Evolutionary conservation across 2,329 filamentous ascomycete genomes (phyloP).

Genomic region (Fusarium paranaense): DNA sequence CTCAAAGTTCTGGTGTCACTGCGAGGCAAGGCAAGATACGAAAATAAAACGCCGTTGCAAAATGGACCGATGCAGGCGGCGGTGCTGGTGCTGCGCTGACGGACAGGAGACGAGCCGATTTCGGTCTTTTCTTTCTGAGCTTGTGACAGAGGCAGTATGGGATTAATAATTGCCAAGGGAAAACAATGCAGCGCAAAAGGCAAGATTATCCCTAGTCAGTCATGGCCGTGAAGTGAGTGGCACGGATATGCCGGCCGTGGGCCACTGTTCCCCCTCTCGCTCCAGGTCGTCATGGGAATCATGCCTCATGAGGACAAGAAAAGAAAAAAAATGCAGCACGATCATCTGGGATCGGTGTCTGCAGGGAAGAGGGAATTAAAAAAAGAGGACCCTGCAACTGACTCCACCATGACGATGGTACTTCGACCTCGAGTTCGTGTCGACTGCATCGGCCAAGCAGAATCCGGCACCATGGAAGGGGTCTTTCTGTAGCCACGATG

Average conservation of each 20-base stretch:
- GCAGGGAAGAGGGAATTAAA: constrained; percentile 26
- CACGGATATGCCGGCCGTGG: constrained; percentile 8
- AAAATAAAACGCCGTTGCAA: not conserved
- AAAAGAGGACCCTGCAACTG: constrained; percentile 36
- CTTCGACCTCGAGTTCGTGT: constrained; percentile 12
- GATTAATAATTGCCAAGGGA: constrained; percentile 13
- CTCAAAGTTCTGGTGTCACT: not conserved
- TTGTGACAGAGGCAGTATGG: not conserved
- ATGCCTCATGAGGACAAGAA: constrained; percentile 22
- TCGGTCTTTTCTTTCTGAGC: not conserved
- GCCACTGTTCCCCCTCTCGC: constrained; percentile 15
- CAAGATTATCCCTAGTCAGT: not conserved
- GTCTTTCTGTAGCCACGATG: not conserved
- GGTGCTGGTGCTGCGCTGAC: not conserved
- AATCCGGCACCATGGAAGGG: constrained; percentile 7
- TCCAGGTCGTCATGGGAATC: constrained; percentile 19
- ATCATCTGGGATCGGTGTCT: constrained; percentile 27
- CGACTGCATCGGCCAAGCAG: constrained; percentile 7
- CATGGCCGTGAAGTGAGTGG: not conserved
- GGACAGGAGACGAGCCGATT: not conserved
- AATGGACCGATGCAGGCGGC: not conserved
- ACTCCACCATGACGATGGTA: constrained; percentile 39
- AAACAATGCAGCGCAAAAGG: not conserved
- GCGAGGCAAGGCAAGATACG: not conserved
- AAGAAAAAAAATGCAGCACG: constrained; percentile 6